phyloP scores from a whole-genome alignment of 306 rosid species.

The Biancaea sappan region DNA sequence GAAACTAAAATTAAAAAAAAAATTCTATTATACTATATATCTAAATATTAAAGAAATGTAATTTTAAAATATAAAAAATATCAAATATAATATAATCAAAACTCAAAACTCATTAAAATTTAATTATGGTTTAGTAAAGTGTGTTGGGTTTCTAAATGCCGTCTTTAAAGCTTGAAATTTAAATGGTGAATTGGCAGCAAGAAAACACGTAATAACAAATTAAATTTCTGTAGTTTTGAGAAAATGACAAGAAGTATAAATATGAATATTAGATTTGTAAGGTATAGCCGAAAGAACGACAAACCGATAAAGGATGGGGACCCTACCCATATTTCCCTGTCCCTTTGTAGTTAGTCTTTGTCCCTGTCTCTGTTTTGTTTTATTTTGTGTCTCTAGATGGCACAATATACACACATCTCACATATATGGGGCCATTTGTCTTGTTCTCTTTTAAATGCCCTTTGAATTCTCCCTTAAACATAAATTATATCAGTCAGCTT shows the following conservation, averaged over 20 bases:
- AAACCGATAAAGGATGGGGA: not conserved
- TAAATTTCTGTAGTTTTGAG: not conserved
- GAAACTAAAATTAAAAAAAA: too few relatives aligned
- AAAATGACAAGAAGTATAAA: not conserved
- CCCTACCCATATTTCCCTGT: not conserved
- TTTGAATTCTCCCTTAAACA: not conserved
- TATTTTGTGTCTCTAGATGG: not conserved
- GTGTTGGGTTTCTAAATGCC: too few relatives aligned
- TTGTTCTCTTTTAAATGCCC: not conserved
- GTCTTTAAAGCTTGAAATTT: too few relatives aligned
- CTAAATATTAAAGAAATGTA: too few relatives aligned
- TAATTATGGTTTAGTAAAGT: too few relatives aligned
- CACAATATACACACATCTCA: not conserved
- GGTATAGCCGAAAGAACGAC: not conserved
- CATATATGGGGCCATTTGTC: not conserved
- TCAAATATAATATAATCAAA: too few relatives aligned
- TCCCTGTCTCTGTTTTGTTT: conserved; percentile 1
- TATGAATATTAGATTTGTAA: not conserved
- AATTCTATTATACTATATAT: too few relatives aligned
- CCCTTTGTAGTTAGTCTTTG: not conserved
- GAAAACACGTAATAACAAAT: not conserved
- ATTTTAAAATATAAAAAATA: too few relatives aligned
- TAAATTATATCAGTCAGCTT: too few relatives aligned
- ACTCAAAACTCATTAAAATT: too few relatives aligned
- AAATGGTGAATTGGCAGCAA: not conserved